Evolutionary conservation across 2,329 filamentous ascomycete genomes (phyloP), one percentile per base, ranked within the genome.

Genomic region (Colletotrichum sublineola): DNA sequence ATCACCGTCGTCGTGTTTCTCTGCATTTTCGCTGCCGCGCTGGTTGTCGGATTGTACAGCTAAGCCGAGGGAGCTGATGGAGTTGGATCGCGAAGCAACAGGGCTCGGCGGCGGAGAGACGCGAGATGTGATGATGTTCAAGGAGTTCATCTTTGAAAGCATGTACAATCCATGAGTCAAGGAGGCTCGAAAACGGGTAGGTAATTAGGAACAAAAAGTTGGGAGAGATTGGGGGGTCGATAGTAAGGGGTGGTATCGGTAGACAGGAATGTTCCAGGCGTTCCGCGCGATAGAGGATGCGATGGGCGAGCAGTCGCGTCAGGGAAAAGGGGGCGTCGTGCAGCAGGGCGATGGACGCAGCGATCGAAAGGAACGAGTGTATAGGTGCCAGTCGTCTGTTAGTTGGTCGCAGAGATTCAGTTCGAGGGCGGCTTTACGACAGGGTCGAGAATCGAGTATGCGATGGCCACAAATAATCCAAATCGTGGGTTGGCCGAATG

Each of bases 61-160:
- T 60, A 88, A 79, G 74, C 85, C 84, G 73, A 90, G 81, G 73
- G 86, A 87, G 76, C 84, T 85, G 77, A 90, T 83, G 38, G 90
- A 91, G 80, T 90, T 91, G 74, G 89, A 88, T 80, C 89, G 87
- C 71, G 89, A 87, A 67, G 88, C 86, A 56, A 81, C 80, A 44
- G 89, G 86, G 77, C 86, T 90, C 71, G 88, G 83, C 67, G 89
- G 82, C 76, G 90, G 88, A 77, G 90, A 91, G 81, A 95, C 93
- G 85, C 93, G 92, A 81, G 94, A 91, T 79, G 94, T 96, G 82
- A 98, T 90, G 82, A 97, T 94, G 86, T 96, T 97, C 86, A 97
- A 88, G 79, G 95, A 97, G 91, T 98, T 98, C 96, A 98, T 98
- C 85, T 88, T 93, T 86, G 83, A 82, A 78, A 80, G 77, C 78